phyloP scores from a whole-genome alignment of 257 asterid genomes.

The Primulina tabacum region DNA sequence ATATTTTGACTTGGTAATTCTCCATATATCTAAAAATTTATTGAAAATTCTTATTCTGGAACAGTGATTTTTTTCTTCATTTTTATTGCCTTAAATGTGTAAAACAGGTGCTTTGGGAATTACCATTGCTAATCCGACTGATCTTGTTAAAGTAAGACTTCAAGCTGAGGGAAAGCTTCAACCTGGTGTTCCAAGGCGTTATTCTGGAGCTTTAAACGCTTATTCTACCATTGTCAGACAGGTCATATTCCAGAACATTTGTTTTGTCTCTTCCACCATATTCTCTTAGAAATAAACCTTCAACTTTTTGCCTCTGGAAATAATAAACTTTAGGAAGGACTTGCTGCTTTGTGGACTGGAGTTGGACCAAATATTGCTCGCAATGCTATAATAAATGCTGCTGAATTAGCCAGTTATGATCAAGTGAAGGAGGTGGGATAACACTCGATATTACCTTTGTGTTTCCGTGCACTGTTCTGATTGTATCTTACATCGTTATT shows the following conservation, averaged over 20 bases:
- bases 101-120: conserved; percentile 77
- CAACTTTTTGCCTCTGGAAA: conserved; percentile 16
- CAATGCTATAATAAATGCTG: conserved; percentile 97
- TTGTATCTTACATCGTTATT: conserved; percentile 20
- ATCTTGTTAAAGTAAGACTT: conserved; percentile 95
- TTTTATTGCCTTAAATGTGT: conserved; percentile 24
- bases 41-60: background rate
- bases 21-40: background rate
- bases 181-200: conserved; percentile 92
- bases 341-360: conserved; percentile 87
- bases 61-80: background rate
- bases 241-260: conserved; percentile 45
- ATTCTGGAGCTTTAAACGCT: conserved; percentile 92
- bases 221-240: conserved; percentile 80
- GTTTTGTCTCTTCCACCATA: background rate
- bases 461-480: conserved; percentile 20
- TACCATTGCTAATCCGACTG: conserved; percentile 89
- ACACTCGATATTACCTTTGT: conserved; percentile 1
- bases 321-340: conserved; percentile 65
- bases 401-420: conserved; percentile 96
- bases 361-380: conserved; percentile 92
- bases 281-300: conserved; percentile 13
- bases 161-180: conserved; percentile 96
- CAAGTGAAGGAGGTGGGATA: conserved; percentile 90
- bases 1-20: background rate